phyloP scores from a whole-genome alignment of 1,139 yeast genomes.

The Yamadazyma kanchanaburiensis region DNA sequence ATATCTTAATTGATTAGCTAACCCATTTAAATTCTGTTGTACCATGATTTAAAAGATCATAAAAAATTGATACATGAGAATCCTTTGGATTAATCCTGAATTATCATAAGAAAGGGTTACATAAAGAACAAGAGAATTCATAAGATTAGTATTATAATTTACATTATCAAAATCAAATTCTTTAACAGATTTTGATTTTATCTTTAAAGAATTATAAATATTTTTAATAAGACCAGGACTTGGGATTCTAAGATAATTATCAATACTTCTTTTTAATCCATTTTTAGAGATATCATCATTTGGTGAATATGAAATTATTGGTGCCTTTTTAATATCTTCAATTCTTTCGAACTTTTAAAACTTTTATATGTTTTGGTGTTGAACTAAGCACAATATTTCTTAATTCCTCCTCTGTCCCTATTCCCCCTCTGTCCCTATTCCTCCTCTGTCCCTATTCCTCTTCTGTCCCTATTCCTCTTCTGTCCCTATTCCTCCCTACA shows the following conservation, averaged over 20 bases:
- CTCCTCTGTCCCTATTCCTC: no score
- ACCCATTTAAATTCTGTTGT: slow-evolving; percentile 72
- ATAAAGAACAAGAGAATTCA: slow-evolving; percentile 81
- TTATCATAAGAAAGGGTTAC: slow-evolving; percentile 63
- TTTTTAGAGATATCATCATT: slow-evolving; percentile 56
- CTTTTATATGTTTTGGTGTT: slow-evolving; percentile 64
- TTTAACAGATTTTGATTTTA: slow-evolving; percentile 51
- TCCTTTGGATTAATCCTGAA: slow-evolving; percentile 66
- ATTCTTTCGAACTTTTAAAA: slow-evolving; percentile 61
- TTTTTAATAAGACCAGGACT: slow-evolving; percentile 67
- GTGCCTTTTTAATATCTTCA: slow-evolving; percentile 59
- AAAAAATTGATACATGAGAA: slow-evolving; percentile 65
- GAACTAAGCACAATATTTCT: slow-evolving; percentile 83
- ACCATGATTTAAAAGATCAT: slow-evolving; percentile 67
- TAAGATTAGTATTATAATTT: slow-evolving; percentile 56
- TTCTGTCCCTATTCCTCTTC: no score
- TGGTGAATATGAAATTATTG: slow-evolving; percentile 60
- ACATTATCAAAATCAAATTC: slow-evolving; percentile 65
- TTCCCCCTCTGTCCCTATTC: no score
- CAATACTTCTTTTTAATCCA: slow-evolving; percentile 73
- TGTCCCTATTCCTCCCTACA: no score
- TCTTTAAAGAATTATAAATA: slow-evolving; percentile 56
- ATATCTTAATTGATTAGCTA: slow-evolving; percentile 87
- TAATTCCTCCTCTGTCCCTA: no score
- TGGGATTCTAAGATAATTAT: slow-evolving; percentile 74